phyloP scores from a whole-genome alignment of 176 grass and related monocot genomes.

The Bonia amplexicaulis region DNA sequence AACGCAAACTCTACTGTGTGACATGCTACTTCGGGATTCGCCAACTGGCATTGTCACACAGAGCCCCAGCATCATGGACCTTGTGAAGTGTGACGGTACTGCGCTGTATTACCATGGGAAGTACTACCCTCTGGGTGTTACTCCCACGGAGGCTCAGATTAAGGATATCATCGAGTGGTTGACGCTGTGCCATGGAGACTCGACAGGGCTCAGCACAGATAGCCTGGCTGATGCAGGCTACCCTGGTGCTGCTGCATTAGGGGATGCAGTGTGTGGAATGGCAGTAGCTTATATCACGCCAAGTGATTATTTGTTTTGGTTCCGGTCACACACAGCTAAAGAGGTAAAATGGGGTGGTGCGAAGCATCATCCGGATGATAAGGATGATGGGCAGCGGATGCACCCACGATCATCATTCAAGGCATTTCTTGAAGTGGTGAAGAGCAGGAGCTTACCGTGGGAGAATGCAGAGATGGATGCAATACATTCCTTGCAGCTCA shows the following conservation, averaged over 20 bases:
- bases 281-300: constrained; percentile 85
- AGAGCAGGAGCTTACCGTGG: constrained; percentile 88
- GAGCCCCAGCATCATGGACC: constrained; percentile 97
- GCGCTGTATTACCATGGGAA: constrained; percentile 80
- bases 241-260: constrained; percentile 62
- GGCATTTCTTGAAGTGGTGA: constrained; percentile 94
- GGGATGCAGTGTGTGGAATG: constrained; percentile 92
- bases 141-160: constrained; percentile 75
- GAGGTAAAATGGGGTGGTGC: constrained; percentile 98
- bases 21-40: constrained; percentile 91
- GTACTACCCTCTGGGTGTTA: constrained; percentile 82
- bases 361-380: constrained; percentile 94
- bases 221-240: constrained; percentile 89
- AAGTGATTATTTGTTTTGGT: constrained; percentile 95
- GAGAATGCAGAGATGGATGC: constrained; percentile 97
- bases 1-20: constrained; percentile 88
- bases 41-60: constrained; percentile 92
- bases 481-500: constrained; percentile 95
- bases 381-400: constrained; percentile 94
- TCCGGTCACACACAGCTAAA: constrained; percentile 92
- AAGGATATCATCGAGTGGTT: constrained; percentile 92
- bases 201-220: constrained; percentile 90
- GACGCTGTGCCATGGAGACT: constrained; percentile 63
- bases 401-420: constrained; percentile 96
- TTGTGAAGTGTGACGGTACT: constrained; percentile 95